Evolutionary conservation across 306 rosid genomes (phyloP).

Genomic region (Pyrus bretschneideri): DNA sequence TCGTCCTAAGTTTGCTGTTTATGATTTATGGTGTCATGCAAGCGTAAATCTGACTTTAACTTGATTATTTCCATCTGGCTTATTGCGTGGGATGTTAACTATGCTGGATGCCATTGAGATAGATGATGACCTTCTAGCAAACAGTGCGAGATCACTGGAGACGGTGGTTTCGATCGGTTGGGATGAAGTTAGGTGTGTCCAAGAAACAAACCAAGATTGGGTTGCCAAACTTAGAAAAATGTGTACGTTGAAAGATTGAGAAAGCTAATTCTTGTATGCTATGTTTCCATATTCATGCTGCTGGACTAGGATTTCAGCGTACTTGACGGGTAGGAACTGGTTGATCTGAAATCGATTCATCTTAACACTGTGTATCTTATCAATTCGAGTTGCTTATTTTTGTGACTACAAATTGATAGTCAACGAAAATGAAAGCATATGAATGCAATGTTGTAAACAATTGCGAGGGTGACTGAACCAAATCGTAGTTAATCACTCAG

Average conservation of each 20-base stretch:
- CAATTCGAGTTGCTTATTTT: too few relatives aligned
- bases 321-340: not conserved
- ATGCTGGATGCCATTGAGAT: conserved; percentile 59
- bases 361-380: not conserved
- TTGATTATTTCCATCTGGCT: not conserved
- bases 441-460: too few relatives aligned
- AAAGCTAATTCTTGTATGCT: not conserved
- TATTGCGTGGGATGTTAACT: not conserved
- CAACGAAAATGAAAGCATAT: too few relatives aligned
- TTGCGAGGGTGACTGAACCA: too few relatives aligned
- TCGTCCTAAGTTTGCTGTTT: not conserved
- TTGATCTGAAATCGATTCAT: not conserved
- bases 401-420: too few relatives aligned
- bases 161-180: conserved; percentile 63
- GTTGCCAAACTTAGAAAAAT: conserved; percentile 32
- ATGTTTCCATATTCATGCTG: not conserved
- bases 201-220: conserved; percentile 24
- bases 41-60: not conserved
- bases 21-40: not conserved
- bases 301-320: not conserved
- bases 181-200: conserved; percentile 76
- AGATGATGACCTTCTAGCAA: conserved; percentile 71
- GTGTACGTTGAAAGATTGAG: conserved; percentile 16
- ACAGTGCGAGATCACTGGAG: conserved; percentile 70
- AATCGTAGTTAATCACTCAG: too few relatives aligned